phyloP scores from a whole-genome alignment of 805 yeast species.

The Kluyveromyces nonfermentans region DNA sequence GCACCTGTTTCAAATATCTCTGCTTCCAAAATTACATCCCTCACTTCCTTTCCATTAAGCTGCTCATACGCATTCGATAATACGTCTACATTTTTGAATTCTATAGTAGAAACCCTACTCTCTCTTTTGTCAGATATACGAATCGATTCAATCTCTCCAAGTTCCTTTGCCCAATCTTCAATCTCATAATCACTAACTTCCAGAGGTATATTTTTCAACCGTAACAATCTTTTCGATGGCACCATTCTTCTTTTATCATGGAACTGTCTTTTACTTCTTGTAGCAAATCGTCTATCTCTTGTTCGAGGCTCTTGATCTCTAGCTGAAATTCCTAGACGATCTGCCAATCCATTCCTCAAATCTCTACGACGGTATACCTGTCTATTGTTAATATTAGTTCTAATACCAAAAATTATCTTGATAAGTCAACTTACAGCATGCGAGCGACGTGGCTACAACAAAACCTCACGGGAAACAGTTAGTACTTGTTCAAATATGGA shows the following conservation, averaged over 20 bases:
- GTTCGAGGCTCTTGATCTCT: conserved; percentile 5
- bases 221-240: conserved; percentile 16
- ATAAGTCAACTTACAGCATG: conserved; percentile 1
- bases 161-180: conserved; percentile 27
- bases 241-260: background rate
- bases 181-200: conserved; percentile 24
- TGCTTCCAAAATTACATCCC: conserved; percentile 12
- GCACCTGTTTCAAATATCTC: conserved; percentile 15
- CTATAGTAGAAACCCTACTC: conserved; percentile 23
- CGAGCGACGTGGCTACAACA: background rate
- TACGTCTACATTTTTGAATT: conserved; percentile 12
- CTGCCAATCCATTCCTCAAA: conserved; percentile 23
- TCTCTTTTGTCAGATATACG: conserved; percentile 23
- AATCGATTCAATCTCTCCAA: conserved; percentile 12
- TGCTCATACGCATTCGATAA: conserved; percentile 19
- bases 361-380: conserved; percentile 29
- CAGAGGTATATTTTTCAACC: conserved; percentile 19
- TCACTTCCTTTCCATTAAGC: conserved; percentile 18
- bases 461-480: background rate
- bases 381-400: background rate
- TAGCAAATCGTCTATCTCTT: background rate
- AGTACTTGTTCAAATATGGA: background rate
- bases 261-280: background rate
- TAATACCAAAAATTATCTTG: background rate
- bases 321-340: conserved; percentile 15